Conservation (phyloP, 140 eudicot genomes). For the Flaveria floridana region DNA sequence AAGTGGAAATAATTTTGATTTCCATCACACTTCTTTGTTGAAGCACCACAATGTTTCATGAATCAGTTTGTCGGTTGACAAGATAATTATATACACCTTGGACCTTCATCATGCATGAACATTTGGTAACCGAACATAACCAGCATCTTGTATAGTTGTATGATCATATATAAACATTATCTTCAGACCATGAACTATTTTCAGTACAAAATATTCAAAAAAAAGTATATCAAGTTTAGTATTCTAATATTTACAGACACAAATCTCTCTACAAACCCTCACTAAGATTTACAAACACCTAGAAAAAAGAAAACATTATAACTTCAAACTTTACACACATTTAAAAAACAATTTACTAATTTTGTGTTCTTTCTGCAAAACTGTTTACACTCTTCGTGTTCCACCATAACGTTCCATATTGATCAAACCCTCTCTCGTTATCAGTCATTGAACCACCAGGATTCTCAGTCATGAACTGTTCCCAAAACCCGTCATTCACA, state of each 20-base stretch:
- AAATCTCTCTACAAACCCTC: slow-evolving; percentile 21
- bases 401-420: slow-evolving; percentile 54
- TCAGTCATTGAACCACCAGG: slow-evolving; percentile 53
- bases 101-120: too few relatives aligned
- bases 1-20: too few relatives aligned
- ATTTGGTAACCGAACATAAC: too few relatives aligned
- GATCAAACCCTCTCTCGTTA: slow-evolving; percentile 43
- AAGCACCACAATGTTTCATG: too few relatives aligned
- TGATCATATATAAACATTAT: too few relatives aligned
- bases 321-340: slow-evolving; percentile 20
- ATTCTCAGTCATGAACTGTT: slow-evolving; percentile 74
- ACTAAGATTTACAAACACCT: slow-evolving; percentile 24
- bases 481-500: slow-evolving; percentile 80
- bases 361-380: slow-evolving; percentile 46
- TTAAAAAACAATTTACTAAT: slow-evolving; percentile 18
- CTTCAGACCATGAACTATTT: too few relatives aligned
- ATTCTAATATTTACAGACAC: slow-evolving; percentile 21
- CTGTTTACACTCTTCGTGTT: slow-evolving; percentile 48
- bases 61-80: too few relatives aligned
- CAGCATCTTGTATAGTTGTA: too few relatives aligned
- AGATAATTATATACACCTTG: too few relatives aligned
- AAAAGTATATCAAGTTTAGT: not conserved
- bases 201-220: not conserved
- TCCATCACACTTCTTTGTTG: too few relatives aligned
- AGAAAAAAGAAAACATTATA: slow-evolving; percentile 1